Conservation (phyloP, 495 filamentous ascomycete species). For the Daldinia bambusicola region DNA sequence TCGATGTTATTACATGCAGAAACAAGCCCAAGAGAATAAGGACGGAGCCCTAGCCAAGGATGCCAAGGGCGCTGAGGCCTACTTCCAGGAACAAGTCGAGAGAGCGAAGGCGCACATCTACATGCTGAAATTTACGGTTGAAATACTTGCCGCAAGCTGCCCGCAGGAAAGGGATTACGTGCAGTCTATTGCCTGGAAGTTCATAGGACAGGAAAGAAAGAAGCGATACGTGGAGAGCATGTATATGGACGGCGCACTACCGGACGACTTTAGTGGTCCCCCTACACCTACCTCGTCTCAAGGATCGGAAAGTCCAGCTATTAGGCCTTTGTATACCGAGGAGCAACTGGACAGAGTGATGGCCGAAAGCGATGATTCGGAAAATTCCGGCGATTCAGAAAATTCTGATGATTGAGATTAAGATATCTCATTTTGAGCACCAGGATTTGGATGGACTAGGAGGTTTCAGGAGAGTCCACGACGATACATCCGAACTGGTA, state of each 20-base stretch:
- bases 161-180: background rate
- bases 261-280: background rate
- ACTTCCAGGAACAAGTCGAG: conserved; percentile 2
- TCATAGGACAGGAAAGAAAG: background rate
- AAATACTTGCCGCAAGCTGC: conserved; percentile 13
- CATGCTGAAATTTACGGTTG: conserved; percentile 22
- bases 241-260: background rate
- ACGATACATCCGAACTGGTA: background rate
- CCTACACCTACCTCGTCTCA: background rate
- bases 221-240: background rate
- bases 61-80: conserved; percentile 5
- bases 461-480: background rate
- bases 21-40: conserved; percentile 6
- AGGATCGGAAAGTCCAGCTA: background rate
- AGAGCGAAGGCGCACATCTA: background rate
- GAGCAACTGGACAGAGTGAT: background rate
- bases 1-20: conserved; percentile 23
- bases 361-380: background rate
- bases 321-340: background rate
- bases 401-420: background rate
- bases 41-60: background rate
- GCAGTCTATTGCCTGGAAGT: conserved; percentile 1
- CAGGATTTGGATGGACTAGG: background rate
- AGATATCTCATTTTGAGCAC: too few relatives aligned
- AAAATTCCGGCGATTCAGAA: background rate